Percentiles rank a stretch among this genome's conserved stretches.
Evolutionary conservation across 192 early-diverging fungal genomes (phyloP).

Genomic region (Funneliformis geosporum): DNA sequence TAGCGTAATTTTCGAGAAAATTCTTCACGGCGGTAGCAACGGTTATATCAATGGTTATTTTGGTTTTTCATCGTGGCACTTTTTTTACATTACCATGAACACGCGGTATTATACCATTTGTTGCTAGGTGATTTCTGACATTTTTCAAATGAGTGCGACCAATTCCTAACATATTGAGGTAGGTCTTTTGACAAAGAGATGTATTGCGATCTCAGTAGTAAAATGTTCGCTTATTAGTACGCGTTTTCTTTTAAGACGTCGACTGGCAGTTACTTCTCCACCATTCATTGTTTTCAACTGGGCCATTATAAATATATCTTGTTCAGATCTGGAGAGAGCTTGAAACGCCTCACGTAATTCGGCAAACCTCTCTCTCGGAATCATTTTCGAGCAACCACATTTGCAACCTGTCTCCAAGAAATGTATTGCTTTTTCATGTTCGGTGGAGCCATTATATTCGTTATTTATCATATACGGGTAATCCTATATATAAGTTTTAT

Average conservation of each 20-base stretch:
- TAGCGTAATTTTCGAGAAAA: not conserved
- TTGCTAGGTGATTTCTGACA: not conserved
- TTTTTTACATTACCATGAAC: slow-evolving; percentile 13
- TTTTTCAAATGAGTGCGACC: not conserved
- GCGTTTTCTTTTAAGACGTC: too few species aligned
- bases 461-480: too few species aligned
- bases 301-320: slow-evolving; percentile 30
- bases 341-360: not conserved
- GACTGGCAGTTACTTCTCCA: too few species aligned
- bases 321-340: slow-evolving; percentile 15
- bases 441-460: too few species aligned
- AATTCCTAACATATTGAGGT: not conserved
- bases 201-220: too few species aligned
- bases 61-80: not conserved
- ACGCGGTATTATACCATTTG: slow-evolving; percentile 7
- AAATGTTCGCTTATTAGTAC: too few species aligned
- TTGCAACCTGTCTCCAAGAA: too few species aligned
- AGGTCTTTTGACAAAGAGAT: too few species aligned
- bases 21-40: not conserved
- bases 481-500: too few species aligned
- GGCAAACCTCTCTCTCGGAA: too few species aligned
- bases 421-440: too few species aligned
- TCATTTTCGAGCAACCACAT: too few species aligned
- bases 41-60: slow-evolving; percentile 8
- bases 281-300: not conserved